Percentiles rank a stretch among this genome's conserved stretches.
phyloP scores from a whole-genome alignment of 140 eudicot species.

The Anethum foeniculum region DNA sequence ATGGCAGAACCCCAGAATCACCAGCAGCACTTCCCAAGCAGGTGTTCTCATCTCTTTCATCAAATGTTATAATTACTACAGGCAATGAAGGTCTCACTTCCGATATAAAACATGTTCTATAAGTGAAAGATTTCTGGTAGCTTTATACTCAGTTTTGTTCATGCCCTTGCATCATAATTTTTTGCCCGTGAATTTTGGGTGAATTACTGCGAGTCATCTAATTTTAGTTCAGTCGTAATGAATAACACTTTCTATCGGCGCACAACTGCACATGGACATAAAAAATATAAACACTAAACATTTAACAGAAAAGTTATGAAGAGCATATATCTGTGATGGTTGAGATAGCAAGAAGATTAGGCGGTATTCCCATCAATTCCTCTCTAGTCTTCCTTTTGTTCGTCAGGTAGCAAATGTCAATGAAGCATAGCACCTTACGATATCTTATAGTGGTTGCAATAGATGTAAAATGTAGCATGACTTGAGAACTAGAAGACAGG shows the following conservation, averaged over 20 bases:
- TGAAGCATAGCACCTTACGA: background rate
- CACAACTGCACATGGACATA: background rate
- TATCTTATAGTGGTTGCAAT: background rate
- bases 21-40: constrained; percentile 71
- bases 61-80: background rate
- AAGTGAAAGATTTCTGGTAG: background rate
- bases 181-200: background rate
- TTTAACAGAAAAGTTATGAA: background rate
- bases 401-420: background rate
- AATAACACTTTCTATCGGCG: background rate
- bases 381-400: background rate
- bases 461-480: background rate
- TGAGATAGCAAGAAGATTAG: background rate
- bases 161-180: background rate
- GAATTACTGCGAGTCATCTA: background rate
- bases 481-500: background rate
- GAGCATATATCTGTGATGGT: background rate
- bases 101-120: background rate
- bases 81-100: background rate
- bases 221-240: background rate
- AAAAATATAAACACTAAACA: background rate
- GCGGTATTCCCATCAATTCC: background rate
- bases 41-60: constrained; percentile 9
- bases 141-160: background rate
- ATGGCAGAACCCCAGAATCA: constrained; percentile 76